Base-by-base conservation (phyloP, 345 rosid genomes). In the Aquilaria malaccensis region DNA sequence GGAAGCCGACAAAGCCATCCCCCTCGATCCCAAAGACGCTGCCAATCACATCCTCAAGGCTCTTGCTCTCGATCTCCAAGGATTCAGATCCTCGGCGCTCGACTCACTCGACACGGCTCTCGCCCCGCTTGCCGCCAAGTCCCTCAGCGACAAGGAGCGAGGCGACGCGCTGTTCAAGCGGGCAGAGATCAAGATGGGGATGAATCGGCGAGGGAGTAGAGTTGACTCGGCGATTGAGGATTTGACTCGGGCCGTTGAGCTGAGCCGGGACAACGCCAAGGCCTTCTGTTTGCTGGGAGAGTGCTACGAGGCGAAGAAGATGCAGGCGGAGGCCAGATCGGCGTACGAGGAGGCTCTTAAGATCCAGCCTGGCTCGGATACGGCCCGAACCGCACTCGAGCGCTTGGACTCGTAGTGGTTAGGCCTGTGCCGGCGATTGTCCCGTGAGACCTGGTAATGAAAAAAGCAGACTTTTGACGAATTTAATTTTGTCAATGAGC, bases 111-210 rank as follows among this genome's bases (percentile, higher is more conserved):
- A 81, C 63, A 61, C 68, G 13, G 92, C 92, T 33, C 80, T 85
- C 61, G 79, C 88, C 10, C 81, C 80, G 33, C 65, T 77, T 1
- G 81, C 86, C 51, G 67, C 69, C 31, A 77, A 69, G 76, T 79
- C 82, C n/a, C 67, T 85, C 70, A 75, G 56, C 48, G 77, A 67
- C 22, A 30, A 0, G 9, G 92, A 85, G 76, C 56, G 52, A 37
- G 86, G 80, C n/a, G 88, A 83, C 47, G 92, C 92, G 58, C 67
- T 85, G 45, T 58, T 75, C 52, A 79, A 74, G 81, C 69, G 91
- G 52, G 91, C 84, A 3, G 88, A 85, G 74, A 33, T 85, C 62
- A 75, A 67, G 77, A 65, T 76, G 73, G 67, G 64, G 45, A 63
- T 72, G 72, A 69, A 61, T 32, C 69, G 75, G 49, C 68, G 72